Percentiles rank a stretch among this genome's conserved stretches.
phyloP scores from a whole-genome alignment of 257 asterid species.

The Solanum dulcamara region DNA sequence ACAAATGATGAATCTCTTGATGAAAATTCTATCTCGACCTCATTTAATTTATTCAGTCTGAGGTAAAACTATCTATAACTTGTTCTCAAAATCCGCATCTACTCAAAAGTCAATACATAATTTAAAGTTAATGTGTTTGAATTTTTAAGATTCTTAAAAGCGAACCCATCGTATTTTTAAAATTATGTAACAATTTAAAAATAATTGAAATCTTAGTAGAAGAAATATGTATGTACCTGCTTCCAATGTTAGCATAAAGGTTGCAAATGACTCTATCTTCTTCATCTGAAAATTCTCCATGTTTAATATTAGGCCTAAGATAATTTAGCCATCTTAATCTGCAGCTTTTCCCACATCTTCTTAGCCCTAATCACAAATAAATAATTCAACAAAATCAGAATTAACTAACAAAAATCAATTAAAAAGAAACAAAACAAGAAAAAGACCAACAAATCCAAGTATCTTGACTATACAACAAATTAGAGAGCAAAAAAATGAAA shows the following conservation, averaged over 20 bases:
- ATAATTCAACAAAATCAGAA: not conserved
- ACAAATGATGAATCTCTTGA: not conserved
- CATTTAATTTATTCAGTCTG: too few species aligned
- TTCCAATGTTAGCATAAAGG: slow-evolving; percentile 67
- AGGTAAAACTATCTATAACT: not conserved
- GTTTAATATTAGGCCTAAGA: slow-evolving; percentile 70
- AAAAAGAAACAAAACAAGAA: not conserved
- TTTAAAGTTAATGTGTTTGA: not conserved
- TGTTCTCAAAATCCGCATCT: not conserved
- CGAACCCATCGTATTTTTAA: not conserved
- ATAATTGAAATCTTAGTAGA: not conserved
- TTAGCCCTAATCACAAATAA: slow-evolving; percentile 31
- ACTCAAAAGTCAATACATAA: not conserved
- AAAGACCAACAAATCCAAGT: not conserved
- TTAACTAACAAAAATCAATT: not conserved
- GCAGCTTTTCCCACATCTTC: slow-evolving; percentile 83
- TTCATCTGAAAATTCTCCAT: slow-evolving; percentile 65
- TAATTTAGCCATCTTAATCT: slow-evolving; percentile 88
- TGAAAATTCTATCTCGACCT: not conserved
- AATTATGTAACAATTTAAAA: not conserved
- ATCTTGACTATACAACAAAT: too few species aligned
- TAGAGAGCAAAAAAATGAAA: not conserved
- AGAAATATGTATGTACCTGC: slow-evolving; percentile 42
- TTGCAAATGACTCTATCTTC: slow-evolving; percentile 64
- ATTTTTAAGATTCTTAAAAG: not conserved